phyloP scores from a whole-genome alignment of 1,284 basidiomycete genomes.

The Ustilago lituana region DNA sequence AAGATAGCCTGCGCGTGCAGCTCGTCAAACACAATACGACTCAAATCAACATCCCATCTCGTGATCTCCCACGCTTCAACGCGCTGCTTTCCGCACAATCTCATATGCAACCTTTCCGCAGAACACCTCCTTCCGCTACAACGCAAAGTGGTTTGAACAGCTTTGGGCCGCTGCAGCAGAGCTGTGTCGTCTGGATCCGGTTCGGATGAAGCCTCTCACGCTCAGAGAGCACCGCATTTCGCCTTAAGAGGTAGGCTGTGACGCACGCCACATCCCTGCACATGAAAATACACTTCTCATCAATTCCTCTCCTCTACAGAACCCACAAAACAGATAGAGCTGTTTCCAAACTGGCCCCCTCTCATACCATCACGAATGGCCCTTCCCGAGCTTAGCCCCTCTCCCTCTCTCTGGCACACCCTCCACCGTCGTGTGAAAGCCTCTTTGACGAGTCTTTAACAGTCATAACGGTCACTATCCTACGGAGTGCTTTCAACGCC shows the following conservation, averaged over 20 bases:
- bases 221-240: neutral
- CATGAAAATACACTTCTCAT: no score
- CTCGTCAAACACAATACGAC: neutral
- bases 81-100: constrained; percentile 21
- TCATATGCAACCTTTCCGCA: constrained; percentile 8
- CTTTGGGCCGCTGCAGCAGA: neutral
- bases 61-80: constrained; percentile 6
- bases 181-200: neutral
- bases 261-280: neutral
- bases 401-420: no score
- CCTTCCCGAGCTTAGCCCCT: no score
- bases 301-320: neutral
- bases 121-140: constrained; percentile 3
- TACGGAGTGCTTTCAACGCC: no score
- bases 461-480: no score
- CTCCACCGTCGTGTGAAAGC: no score
- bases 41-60: constrained; percentile 8
- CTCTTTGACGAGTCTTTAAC: no score
- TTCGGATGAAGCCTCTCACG: neutral
- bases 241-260: constrained; percentile 1
- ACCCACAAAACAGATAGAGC: no score
- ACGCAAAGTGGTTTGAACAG: neutral
- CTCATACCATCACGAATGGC: no score
- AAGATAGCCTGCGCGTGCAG: constrained; percentile 19
- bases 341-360: no score